These are phyloP conservation scores for Hanseniaspora valbyensis DNA, from an alignment of 805 yeast genomes.

Conservation along the genomic window DNA sequence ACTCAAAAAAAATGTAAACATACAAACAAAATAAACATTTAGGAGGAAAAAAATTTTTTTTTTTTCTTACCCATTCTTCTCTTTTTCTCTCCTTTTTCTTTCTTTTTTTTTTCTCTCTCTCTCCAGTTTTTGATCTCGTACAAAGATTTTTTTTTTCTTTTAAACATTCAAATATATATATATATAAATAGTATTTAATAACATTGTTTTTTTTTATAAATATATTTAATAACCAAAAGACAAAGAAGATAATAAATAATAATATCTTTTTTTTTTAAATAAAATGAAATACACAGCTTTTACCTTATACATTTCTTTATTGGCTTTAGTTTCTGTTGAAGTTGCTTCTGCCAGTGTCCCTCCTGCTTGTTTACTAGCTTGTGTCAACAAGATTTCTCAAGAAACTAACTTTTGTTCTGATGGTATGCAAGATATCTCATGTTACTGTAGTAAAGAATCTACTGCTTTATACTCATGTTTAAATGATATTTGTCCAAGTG, in stretches of 20 bases:
- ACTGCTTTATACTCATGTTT: conserved; percentile 51
- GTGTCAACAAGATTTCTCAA: conserved; percentile 63
- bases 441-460: conserved; percentile 55
- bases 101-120: too few species aligned
- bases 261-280: background rate
- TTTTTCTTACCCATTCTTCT: too few species aligned
- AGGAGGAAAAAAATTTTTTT: too few species aligned
- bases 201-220: background rate
- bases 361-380: conserved; percentile 85
- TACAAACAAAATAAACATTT: too few species aligned
- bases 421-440: conserved; percentile 47
- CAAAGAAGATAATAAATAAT: background rate
- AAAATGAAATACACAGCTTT: conserved; percentile 7
- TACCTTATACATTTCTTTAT: conserved; percentile 7
- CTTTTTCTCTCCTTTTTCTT: too few species aligned
- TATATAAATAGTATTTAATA: too few species aligned
- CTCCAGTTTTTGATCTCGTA: too few species aligned
- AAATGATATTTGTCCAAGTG: conserved; percentile 56
- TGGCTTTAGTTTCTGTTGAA: conserved; percentile 18
- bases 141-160: too few species aligned
- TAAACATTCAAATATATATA: too few species aligned
- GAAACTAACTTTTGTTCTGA: conserved; percentile 43
- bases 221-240: background rate
- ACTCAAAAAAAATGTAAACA: too few species aligned
- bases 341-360: conserved; percentile 58